Evolutionary conservation across 139 green algal species (phyloP), one percentile per base, ranked within the genome.

Genomic region (Zygnema cylindricum): DNA sequence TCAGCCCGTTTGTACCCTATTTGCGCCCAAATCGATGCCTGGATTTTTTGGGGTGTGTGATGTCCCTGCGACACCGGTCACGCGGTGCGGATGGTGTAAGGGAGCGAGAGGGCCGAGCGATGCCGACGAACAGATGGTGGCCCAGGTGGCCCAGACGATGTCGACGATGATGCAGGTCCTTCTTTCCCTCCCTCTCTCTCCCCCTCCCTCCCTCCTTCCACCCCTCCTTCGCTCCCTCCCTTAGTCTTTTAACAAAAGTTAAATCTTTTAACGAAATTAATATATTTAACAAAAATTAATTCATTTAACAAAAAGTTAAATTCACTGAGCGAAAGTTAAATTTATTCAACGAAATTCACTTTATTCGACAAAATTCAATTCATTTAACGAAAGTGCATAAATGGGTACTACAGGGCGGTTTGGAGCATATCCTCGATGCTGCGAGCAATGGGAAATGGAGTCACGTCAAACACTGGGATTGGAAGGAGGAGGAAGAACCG

Each of bases 151-250:
- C 0, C 84, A 89, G 84, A 75, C 84, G 2, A 55, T 89, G 1
- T 89, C 84, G 2, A n/a, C 36, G 23, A 88, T 88, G 84, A 88
- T 88, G 84, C 82, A 87, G 82, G 55, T 81, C n/a, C 3, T 30
- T 35, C 71, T 3, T 16, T 41, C 71, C 16, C 21, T 41, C 71
- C 36, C 71, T 25, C 71, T 16, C 7, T 41, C 71, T 16, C 71
- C 38, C 7, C 57, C 57, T 30, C 57, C 30, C 57, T 30, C 30
- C 57, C 30, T 30, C 57, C 57, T 30, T 73, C 30, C 30, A 25
- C 57, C 57, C 57, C 57, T n/a, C n/a, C n/a, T n/a, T n/a, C n/a
- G n/a, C n/a, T n/a, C n/a, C n/a, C n/a, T n/a, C n/a, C n/a, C n/a
- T 73, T 30, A 73, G 30, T 25, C 57, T 30, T 30, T 25, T 30